Evolutionary conservation across 228 moss, liverwort and hornwort species (phyloP), one percentile per base, ranked within the genome.

Genomic region (Sphagnum fallax): DNA sequence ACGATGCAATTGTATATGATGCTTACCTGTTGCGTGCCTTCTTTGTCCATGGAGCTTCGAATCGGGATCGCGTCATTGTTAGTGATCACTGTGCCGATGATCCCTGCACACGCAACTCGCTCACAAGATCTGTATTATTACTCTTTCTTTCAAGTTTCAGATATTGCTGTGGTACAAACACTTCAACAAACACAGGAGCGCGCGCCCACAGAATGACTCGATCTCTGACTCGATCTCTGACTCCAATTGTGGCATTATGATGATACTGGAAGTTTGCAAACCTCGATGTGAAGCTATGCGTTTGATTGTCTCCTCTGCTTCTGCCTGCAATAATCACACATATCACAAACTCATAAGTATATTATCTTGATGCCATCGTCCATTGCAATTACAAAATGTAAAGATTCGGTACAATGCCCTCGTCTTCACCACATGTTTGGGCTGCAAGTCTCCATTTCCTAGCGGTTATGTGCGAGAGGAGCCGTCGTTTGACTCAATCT

Each of bases 211-310:
- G 47, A 64, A 4, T 32, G 2, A 32, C 32, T 32, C 32, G 2
- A 2, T 32, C 32, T 32, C 2, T 32, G 32, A 32, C 32, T 32
- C 32, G 32, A 32, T 32, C 32, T 32, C 32, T 32, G 32, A 32
- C 32, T 32, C 32, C 32, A 32, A 2, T 32, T 32, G 32, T 32
- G 32, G 32, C 32, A 32, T 32, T 32, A 32, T 1, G 32, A 32
- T 32, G 32, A 32, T 32, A 32, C 32, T 32, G 32, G 16, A 49
- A 13, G 66, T 15, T 51, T 16, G 15, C 51, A 67, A 9, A 91
- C 91, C 94, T 85, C 86, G 87, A 80, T 96, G 96, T 10, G 96
- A 96, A 52, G 79, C 82, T 73, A 96, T 89, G 18, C 90, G 77
- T 76, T 96, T 96, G 74, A 96, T 89, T 63, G 91, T 75, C 74